Conservation (phyloP, 768 basidiomycete genomes). For the Rhodotorula diobovata region DNA sequence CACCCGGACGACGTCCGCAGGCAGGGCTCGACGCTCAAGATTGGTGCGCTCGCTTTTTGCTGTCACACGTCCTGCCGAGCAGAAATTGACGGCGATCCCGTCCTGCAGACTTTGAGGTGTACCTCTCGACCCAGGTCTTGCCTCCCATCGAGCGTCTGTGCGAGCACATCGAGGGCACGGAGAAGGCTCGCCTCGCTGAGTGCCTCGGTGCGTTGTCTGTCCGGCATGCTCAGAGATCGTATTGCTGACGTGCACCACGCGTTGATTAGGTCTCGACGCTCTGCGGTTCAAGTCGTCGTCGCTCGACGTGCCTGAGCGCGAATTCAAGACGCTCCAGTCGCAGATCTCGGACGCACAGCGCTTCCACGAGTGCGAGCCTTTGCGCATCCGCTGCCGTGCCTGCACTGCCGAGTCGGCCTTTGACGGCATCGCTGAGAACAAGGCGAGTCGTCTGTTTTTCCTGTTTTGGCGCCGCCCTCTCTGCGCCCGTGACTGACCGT, state of each 20-base stretch:
- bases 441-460: constrained; percentile 44
- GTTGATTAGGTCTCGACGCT: constrained; percentile 48
- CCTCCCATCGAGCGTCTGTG: constrained; percentile 93
- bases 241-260: background rate
- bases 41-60: constrained; percentile 56
- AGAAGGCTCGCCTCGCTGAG: constrained; percentile 83
- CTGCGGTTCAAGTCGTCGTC: constrained; percentile 32
- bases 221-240: fast-evolving
- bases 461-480: constrained; percentile 27
- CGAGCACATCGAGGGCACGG: constrained; percentile 93
- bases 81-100: background rate
- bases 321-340: constrained; percentile 77
- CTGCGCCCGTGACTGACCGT: constrained; percentile 45
- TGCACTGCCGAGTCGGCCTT: constrained; percentile 57
- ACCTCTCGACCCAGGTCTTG: constrained; percentile 82
- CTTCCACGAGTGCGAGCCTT: constrained; percentile 69
- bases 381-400: constrained; percentile 68
- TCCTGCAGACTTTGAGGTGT: constrained; percentile 75
- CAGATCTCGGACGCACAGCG: constrained; percentile 82
- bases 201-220: constrained; percentile 68
- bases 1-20: constrained; percentile 88
- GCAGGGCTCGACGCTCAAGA: constrained; percentile 61
- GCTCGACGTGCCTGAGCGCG: constrained; percentile 55
- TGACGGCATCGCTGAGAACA: constrained; percentile 46
- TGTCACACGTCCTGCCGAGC: background rate